Evolutionary conservation across 1,284 basidiomycete genomes (phyloP), one percentile per base, ranked within the genome.

Genomic region (Moesziomyces sp.): DNA sequence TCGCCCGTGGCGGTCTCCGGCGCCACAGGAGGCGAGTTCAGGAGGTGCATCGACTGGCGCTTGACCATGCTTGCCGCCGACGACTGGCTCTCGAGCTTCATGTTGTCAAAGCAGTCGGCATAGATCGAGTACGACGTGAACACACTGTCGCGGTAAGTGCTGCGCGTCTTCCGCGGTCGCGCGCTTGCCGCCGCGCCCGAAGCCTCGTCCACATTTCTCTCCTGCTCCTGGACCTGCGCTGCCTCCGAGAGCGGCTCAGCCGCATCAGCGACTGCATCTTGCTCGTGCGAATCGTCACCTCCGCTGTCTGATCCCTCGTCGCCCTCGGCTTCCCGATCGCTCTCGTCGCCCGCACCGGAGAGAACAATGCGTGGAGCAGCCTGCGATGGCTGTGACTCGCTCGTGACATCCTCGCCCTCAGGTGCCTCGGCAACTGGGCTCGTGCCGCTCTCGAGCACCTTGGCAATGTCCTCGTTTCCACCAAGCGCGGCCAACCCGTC

Each of bases 51-150:
- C 52, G 69, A 72, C 24, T 65, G 63, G 26, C 70, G 64, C 53
- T 73, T 73, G 43, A 73, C 54, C 64, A 73, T 73, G 64, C 59
- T 67, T n/a, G 70, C 59, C 5, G 70, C 70, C 4, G 70, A 73
- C 26, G 63, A 49, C 63, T 72, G 69, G 44, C 69, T 72, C 21
- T 67, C 72, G 38, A 74, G 62, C 53, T 65, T 65, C 58, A 74
- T 66, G 46, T 60, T 69, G 68, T 75, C 72, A 28, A 75, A 60
- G 48, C 63, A 67, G 59, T 75, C 72, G 23, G 72, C 67, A 42
- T 75, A 75, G 67, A 75, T 71, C 59, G 72, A 75, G 50, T 75
- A 75, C 45, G 67, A 71, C 18, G 67, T 71, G 45, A 71, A 75
- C 9, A 75, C 67, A 49, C 72, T 75, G 45, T 75, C 72, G 6